phyloP scores from a whole-genome alignment of 1,284 basidiomycete genomes.

The Trametes hirsuta region DNA sequence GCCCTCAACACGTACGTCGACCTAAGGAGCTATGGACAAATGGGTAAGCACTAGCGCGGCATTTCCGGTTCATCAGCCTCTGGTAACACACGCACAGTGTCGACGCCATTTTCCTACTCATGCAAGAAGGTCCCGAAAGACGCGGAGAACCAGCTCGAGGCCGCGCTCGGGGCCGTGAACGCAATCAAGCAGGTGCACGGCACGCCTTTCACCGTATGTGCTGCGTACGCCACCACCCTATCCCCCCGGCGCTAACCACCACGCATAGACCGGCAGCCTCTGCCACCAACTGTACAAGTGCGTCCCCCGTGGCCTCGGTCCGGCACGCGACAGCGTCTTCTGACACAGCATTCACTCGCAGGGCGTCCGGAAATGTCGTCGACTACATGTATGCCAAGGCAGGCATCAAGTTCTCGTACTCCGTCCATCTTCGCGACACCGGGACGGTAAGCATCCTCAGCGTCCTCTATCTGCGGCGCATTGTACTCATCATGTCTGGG shows the following conservation, averaged over 20 bases:
- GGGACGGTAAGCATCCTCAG: constrained; percentile 64
- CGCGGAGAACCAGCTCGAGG: constrained; percentile 83
- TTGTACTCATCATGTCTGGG: neutral
- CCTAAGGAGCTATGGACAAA: constrained; percentile 83
- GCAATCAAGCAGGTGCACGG: constrained; percentile 65
- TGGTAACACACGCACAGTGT: constrained; percentile 48
- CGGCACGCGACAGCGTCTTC: neutral
- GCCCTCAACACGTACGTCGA: constrained; percentile 70
- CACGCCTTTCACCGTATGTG: constrained; percentile 49
- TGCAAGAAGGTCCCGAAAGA: constrained; percentile 73
- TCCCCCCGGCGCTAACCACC: neutral
- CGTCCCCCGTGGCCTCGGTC: constrained; percentile 26
- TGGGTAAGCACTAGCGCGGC: constrained; percentile 55
- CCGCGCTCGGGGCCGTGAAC: constrained; percentile 70
- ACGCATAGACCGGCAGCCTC: constrained; percentile 58
- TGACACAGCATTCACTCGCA: constrained; percentile 19
- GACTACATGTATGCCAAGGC: constrained; percentile 75
- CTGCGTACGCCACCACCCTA: neutral
- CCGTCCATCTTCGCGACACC: constrained; percentile 79
- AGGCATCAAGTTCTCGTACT: constrained; percentile 77
- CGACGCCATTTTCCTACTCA: constrained; percentile 74
- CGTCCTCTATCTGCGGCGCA: neutral
- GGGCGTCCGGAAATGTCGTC: constrained; percentile 73
- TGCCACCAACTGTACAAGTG: constrained; percentile 71
- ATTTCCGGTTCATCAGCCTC: neutral